Evolutionary conservation across 176 grass and related monocot species (phyloP).

Genomic region (Oryza brachyantha): DNA sequence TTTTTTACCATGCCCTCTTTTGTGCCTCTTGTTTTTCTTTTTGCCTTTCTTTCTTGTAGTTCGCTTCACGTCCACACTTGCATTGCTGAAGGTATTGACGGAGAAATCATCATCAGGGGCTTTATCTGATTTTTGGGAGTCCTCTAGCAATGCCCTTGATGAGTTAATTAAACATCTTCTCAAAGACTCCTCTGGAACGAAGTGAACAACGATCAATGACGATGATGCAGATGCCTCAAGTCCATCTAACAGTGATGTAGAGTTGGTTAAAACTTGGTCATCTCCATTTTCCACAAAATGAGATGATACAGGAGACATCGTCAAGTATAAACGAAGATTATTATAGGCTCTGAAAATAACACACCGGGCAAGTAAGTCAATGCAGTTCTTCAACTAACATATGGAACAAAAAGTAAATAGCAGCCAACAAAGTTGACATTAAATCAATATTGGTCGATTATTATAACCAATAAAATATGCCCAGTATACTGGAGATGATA

Average conservation of each 20-base stretch:
- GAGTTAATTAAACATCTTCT: not conserved
- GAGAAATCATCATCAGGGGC: slow-evolving; percentile 26
- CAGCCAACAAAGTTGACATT: not conserved
- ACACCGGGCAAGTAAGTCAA: not conserved
- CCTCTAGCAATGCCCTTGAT: not conserved
- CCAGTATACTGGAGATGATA: not conserved
- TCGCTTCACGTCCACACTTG: slow-evolving; percentile 6
- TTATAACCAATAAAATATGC: not conserved
- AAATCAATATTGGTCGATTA: not conserved
- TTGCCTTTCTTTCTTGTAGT: slow-evolving; percentile 40
- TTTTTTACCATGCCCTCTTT: slow-evolving; percentile 24
- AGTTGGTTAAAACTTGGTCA: not conserved
- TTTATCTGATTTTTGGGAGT: slow-evolving; percentile 5
- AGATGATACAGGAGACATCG: not conserved
- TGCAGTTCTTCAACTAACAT: not conserved
- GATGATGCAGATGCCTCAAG: not conserved
- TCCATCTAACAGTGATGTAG: not conserved
- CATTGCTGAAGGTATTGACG: slow-evolving; percentile 22
- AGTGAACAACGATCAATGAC: not conserved
- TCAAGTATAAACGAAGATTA: too few species aligned
- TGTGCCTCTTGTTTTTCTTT: slow-evolving; percentile 46
- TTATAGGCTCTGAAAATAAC: not conserved
- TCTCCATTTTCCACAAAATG: not conserved
- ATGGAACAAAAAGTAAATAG: not conserved
- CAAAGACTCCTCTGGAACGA: not conserved